These are phyloP conservation scores for Triadica sebifera DNA, from an alignment of 345 rosid species.

Conservation along the genomic window DNA sequence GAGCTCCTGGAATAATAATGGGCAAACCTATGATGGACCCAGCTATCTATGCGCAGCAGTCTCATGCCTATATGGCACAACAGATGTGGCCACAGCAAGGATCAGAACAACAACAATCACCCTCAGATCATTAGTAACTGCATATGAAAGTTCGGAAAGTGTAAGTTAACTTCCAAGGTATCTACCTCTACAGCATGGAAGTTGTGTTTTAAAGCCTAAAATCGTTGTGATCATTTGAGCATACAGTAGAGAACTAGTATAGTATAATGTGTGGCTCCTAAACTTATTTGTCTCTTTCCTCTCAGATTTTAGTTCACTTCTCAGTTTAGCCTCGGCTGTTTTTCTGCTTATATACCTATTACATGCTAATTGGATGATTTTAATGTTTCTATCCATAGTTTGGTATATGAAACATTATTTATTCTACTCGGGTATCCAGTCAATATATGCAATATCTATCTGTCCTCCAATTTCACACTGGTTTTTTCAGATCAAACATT, in stretches of 20 bases:
- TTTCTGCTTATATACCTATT: neutral
- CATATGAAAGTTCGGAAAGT: no score
- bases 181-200: neutral
- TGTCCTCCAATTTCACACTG: neutral
- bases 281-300: neutral
- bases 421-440: neutral
- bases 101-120: slow-evolving; percentile 69
- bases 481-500: neutral
- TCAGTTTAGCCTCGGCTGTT: neutral
- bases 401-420: neutral
- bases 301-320: neutral
- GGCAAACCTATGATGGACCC: slow-evolving; percentile 79
- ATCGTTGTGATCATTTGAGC: neutral
- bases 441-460: neutral
- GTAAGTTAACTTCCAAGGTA: neutral
- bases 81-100: slow-evolving; percentile 75
- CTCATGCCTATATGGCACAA: slow-evolving; percentile 66
- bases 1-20: slow-evolving; percentile 77
- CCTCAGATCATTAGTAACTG: slow-evolving; percentile 39
- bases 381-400: neutral
- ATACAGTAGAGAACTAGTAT: slow-evolving; percentile 4
- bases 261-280: neutral
- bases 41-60: slow-evolving; percentile 50
- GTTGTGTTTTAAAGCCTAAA: neutral
- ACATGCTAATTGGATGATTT: neutral